Percentiles rank a stretch among this genome's conserved stretches.
Evolutionary conservation across 441 rosid species (phyloP).

Genomic region (Lepidium campestre): DNA sequence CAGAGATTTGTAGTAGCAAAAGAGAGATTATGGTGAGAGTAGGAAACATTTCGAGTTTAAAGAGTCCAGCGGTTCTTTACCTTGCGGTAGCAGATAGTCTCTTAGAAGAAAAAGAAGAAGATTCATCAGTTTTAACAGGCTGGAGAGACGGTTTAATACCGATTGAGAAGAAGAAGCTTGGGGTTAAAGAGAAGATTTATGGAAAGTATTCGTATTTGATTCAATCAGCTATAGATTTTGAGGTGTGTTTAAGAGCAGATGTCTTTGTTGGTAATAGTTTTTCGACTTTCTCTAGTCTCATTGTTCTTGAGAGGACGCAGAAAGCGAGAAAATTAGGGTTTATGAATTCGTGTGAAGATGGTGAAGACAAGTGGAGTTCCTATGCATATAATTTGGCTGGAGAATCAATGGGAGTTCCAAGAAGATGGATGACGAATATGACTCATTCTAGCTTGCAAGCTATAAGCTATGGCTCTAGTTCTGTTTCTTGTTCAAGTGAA

Average conservation of each 20-base stretch:
- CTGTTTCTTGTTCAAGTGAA: constrained; percentile 53
- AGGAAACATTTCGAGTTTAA: constrained; percentile 48
- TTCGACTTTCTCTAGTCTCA: constrained; percentile 91
- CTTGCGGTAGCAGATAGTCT: constrained; percentile 87
- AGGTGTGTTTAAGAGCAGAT: constrained; percentile 83
- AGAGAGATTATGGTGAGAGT: constrained; percentile 71
- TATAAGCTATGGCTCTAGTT: constrained; percentile 74
- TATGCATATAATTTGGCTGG: constrained; percentile 82
- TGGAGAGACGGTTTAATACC: constrained; percentile 77
- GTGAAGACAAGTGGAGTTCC: constrained; percentile 66
- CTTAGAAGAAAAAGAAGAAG: constrained; percentile 40
- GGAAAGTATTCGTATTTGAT: constrained; percentile 73
- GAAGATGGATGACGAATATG: constrained; percentile 85
- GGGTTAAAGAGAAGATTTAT: constrained; percentile 55
- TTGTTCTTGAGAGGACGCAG: constrained; percentile 85
- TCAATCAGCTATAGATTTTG: constrained; percentile 89
- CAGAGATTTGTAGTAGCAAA: constrained; percentile 86
- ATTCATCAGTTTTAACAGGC: constrained; percentile 57
- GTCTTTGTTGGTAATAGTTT: constrained; percentile 86
- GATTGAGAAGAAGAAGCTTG: constrained; percentile 75
- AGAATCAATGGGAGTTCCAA: constrained; percentile 50
- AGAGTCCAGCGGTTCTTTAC: constrained; percentile 55
- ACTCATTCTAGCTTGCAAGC: constrained; percentile 70
- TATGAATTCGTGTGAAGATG: constrained; percentile 41
- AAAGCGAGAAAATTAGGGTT: constrained; percentile 58